Percentiles rank a stretch among this genome's conserved stretches.
These are phyloP conservation scores for Annona squamosa DNA, from an alignment of 164 flowering plant genomes.

Conservation along the genomic window DNA sequence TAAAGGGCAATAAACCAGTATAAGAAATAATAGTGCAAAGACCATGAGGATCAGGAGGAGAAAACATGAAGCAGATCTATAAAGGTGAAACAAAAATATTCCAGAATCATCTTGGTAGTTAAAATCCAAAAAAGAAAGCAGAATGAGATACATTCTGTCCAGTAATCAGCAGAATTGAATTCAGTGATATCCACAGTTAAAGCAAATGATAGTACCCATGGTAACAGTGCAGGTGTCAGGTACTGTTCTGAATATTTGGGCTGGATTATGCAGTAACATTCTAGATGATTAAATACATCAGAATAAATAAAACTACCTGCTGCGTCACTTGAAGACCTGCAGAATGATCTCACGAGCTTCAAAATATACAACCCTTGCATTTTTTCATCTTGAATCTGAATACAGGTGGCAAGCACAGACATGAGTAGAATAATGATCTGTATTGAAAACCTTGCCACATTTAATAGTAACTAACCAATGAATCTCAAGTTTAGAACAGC, in stretches of 20 bases:
- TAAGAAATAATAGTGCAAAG: neutral
- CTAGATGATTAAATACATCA: neutral
- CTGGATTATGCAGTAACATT: neutral
- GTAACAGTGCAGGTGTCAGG: neutral
- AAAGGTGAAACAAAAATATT: neutral
- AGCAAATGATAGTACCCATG: neutral
- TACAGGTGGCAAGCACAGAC: neutral
- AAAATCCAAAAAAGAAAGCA: neutral
- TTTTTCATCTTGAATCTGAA: slow-evolving; percentile 75
- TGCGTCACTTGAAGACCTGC: slow-evolving; percentile 53
- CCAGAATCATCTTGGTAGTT: neutral
- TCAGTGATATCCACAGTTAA: neutral
- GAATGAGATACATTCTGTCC: neutral
- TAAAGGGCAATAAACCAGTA: neutral
- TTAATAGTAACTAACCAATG: no score
- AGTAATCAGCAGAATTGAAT: neutral
- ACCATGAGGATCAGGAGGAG: neutral
- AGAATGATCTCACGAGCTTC: slow-evolving; percentile 95
- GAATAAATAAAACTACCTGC: slow-evolving; percentile 29
- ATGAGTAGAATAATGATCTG: no score
- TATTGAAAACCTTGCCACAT: no score
- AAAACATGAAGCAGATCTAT: neutral
- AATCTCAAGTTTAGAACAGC: no score
- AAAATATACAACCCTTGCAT: slow-evolving; percentile 72
- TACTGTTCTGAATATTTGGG: neutral